Percentiles rank a stretch among this genome's conserved stretches.
Evolutionary conservation across 345 rosid genomes (phyloP).

Genomic region (Bruguiera gymnorhiza): DNA sequence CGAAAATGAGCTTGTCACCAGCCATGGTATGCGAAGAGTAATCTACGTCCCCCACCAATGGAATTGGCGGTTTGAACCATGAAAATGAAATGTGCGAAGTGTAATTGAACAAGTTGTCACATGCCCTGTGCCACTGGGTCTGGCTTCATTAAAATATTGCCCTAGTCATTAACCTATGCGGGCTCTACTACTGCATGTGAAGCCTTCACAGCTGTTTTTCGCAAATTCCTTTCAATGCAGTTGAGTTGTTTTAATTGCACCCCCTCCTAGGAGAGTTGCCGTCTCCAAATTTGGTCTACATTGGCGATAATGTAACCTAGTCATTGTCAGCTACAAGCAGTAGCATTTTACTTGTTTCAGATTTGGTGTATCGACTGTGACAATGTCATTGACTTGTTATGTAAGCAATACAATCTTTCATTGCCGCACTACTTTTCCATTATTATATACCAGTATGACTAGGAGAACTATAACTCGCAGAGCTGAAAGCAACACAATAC

Average conservation of each 20-base stretch:
- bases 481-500: conserved; percentile 5
- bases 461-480: not conserved
- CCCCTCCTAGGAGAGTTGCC: too few relatives aligned
- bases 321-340: too few relatives aligned
- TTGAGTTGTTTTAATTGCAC: not conserved
- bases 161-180: too few relatives aligned
- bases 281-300: too few relatives aligned
- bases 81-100: conserved; percentile 10
- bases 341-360: too few relatives aligned
- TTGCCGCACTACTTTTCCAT: too few relatives aligned
- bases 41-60: conserved; percentile 4
- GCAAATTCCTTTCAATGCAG: too few relatives aligned
- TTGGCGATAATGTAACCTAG: too few relatives aligned
- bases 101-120: conserved; percentile 28
- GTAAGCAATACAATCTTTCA: too few relatives aligned
- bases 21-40: conserved; percentile 9
- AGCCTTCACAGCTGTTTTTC: not conserved
- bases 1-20: conserved; percentile 10
- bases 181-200: not conserved
- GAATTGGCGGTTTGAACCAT: conserved; percentile 10
- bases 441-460: too few relatives aligned
- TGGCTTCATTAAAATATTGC: not conserved
- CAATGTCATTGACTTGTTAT: too few relatives aligned
- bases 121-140: conserved; percentile 8
- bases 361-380: too few relatives aligned